Conservation (phyloP, 257 asterid genomes). For the Fraxinus pennsylvanica region DNA sequence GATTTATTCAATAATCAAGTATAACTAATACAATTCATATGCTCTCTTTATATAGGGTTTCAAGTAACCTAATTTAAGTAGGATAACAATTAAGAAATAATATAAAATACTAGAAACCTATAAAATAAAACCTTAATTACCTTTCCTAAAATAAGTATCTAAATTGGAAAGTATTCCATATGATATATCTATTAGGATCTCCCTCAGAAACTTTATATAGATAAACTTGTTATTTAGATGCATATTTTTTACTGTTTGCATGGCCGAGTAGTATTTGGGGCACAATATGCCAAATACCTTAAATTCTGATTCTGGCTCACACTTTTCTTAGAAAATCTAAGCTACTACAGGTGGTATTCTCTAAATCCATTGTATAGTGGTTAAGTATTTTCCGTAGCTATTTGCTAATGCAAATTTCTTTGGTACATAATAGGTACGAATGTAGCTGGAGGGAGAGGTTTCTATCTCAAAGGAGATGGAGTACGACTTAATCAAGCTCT, state of each 20-base stretch:
- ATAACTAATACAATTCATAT: too few relatives aligned
- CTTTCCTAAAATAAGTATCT: too few relatives aligned
- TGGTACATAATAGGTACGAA: slow-evolving; percentile 56
- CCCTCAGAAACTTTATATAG: too few relatives aligned
- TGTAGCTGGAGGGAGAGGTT: slow-evolving; percentile 94
- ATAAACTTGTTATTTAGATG: too few relatives aligned
- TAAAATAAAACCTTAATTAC: too few relatives aligned
- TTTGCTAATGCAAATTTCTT: slow-evolving; percentile 15
- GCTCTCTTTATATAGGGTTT: too few relatives aligned
- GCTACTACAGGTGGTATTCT: background rate
- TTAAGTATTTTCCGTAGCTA: background rate
- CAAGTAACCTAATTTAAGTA: too few relatives aligned
- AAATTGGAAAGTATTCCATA: too few relatives aligned
- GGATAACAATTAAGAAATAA: too few relatives aligned
- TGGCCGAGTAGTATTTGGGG: background rate
- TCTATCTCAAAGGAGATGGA: slow-evolving; percentile 80
- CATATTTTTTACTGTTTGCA: background rate
- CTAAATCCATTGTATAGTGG: background rate
- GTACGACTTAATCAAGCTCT: slow-evolving; percentile 82
- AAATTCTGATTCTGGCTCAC: background rate
- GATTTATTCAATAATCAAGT: too few relatives aligned
- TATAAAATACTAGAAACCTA: too few relatives aligned
- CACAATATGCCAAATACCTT: background rate
- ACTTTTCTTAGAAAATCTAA: background rate
- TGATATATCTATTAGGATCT: too few relatives aligned